Evolutionary conservation across 345 rosid species (phyloP).

Genomic region (Pelargonium nanum): DNA sequence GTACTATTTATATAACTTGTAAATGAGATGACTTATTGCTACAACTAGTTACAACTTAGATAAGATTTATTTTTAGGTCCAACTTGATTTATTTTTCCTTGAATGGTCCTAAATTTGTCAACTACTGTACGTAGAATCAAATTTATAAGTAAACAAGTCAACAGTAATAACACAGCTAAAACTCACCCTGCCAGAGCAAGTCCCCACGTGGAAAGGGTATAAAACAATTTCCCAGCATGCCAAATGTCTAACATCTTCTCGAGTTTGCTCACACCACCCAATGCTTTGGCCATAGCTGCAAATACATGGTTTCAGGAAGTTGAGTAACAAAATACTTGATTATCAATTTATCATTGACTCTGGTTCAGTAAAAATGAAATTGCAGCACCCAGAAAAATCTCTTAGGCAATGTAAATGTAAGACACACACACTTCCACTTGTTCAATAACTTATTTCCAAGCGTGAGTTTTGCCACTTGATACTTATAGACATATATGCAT

Average conservation of each 20-base stretch:
- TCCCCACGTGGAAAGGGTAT: constrained; percentile 79
- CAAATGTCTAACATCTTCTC: constrained; percentile 66
- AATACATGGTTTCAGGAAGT: constrained; percentile 6
- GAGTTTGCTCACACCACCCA: constrained; percentile 50
- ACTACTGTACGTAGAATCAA: background rate
- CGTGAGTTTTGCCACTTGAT: background rate
- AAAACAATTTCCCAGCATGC: constrained; percentile 81
- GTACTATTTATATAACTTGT: background rate
- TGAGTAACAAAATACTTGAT: constrained; percentile 2
- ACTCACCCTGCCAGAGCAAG: constrained; percentile 75
- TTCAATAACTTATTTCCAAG: background rate
- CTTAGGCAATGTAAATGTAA: too few species aligned
- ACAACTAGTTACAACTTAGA: background rate
- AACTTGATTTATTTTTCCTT: background rate
- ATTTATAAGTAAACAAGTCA: background rate
- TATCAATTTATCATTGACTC: too few species aligned
- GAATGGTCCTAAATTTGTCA: background rate
- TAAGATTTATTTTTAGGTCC: background rate
- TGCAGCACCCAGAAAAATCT: background rate
- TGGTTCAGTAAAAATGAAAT: too few species aligned
- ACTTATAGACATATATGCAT: background rate
- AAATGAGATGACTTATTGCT: too few species aligned
- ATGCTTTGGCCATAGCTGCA: constrained; percentile 64
- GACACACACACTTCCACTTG: too few species aligned
- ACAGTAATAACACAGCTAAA: constrained; percentile 1